Base-by-base conservation (phyloP, 225 moss, liverwort and hornwort species). In the Marchantia paleacea region DNA sequence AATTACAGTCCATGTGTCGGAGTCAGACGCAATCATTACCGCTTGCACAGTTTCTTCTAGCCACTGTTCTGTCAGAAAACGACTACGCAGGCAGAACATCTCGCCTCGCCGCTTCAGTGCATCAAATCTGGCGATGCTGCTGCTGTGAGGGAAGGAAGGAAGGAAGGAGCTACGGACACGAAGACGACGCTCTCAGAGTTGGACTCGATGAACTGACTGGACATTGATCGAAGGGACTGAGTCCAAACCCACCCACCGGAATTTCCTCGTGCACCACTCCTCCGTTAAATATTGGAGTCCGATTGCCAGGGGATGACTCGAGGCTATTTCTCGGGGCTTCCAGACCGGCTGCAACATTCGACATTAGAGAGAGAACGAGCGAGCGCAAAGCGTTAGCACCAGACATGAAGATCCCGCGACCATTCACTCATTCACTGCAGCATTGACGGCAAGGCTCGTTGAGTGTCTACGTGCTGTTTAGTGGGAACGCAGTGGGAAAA, bases 291-390 rank as follows among this genome's bases (percentile, higher is more conserved):
- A 86, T 82, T 14, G 89, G 77, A 29, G 83, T 85, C 1, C 71
- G 54, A 73, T 78, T 86, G 80, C 89, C 90, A 30, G 88, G 85
- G 51, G 87, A 85, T 72, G 85, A 92, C 79, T 96, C 96, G 73
- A 90, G 75, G 79, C 94, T 96, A 81, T 94, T 96, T 78, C 94
- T 90, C 31, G 92, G 92, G 69, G 89, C 96, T 76, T 96, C 94
- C 75, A 90, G 78, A 26, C 89, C 96, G 78, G 88, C 87, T 84
- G 79, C 79, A 84, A 22, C 65, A 24, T 24, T 65, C 25, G 65
- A 24, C 65, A 25, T 7, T 65, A 65, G 10, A 28, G 4, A 28
- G 4, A 54, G 53, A 7, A 26, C 9, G 54, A n/a, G 3, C 7
- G 28, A 25, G 28, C 11, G n/a, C 50, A 18, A 4, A 2, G 50